Conservation (phyloP, 192 early-diverging fungal genomes). For the Cetraspora pellucida region DNA sequence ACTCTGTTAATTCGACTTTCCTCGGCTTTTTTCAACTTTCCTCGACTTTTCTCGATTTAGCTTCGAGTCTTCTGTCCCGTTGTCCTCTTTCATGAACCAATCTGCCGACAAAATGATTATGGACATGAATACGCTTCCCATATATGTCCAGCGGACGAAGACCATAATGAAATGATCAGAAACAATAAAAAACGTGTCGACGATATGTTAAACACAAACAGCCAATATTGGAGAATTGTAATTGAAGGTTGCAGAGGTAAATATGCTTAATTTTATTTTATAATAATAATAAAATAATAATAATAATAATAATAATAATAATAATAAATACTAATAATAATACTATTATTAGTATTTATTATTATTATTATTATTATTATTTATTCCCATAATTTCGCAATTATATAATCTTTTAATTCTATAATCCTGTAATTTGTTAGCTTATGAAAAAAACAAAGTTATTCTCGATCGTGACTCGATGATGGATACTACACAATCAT, state of each 20-base stretch:
- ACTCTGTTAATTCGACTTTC: too few species aligned
- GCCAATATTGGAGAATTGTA: not conserved
- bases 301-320: too few species aligned
- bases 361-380: too few species aligned
- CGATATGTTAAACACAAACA: not conserved
- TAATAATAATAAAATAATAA: too few species aligned
- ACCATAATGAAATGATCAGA: not conserved
- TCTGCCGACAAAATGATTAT: not conserved
- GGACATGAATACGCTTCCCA: not conserved
- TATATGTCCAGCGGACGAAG: not conserved
- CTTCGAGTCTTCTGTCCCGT: not conserved
- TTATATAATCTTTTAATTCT: too few species aligned
- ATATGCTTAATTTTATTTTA: not conserved
- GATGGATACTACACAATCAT: not conserved
- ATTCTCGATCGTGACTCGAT: not conserved
- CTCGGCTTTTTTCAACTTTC: too few species aligned
- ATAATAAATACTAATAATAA: too few species aligned
- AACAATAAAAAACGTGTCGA: not conserved
- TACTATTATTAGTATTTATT: too few species aligned
- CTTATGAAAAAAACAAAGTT: not conserved
- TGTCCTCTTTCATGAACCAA: slow-evolving; percentile 9
- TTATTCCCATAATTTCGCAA: too few species aligned
- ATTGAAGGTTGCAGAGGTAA: not conserved
- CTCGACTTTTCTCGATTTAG: not conserved
- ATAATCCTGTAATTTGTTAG: too few species aligned